A percentile compares a stretch with the other conserved stretches of the same genome.
Conservation (phyloP, 345 rosid species). For the Conringia planisiliqua region DNA sequence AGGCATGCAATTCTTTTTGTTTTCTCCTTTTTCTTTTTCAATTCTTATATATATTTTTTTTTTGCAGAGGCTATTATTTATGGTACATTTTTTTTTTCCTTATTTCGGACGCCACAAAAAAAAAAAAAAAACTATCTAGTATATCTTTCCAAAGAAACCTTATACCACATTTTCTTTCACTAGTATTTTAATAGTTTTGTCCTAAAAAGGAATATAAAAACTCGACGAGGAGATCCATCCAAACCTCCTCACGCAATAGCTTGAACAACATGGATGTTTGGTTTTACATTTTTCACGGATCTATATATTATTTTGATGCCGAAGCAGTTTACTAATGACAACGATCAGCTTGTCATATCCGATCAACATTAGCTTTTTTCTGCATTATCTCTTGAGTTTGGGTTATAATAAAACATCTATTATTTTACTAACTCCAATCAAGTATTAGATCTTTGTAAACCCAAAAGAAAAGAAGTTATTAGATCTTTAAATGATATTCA, state of each 20-base stretch:
- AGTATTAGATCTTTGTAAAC: neutral
- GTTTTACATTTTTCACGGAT: neutral
- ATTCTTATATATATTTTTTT: neutral
- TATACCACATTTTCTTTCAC: neutral
- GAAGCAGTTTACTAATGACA: neutral
- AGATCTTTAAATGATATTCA: no score
- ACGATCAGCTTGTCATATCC: neutral
- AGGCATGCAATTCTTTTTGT: constrained; percentile 40
- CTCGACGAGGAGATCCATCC: neutral
- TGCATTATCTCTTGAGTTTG: neutral
- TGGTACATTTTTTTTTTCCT: neutral
- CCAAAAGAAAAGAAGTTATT: no score
- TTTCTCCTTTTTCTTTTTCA: constrained; percentile 19
- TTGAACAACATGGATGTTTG: neutral
- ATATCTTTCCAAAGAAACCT: neutral
- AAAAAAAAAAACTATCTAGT: neutral
- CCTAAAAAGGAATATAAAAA: neutral
- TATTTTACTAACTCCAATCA: neutral
- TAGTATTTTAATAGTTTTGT: neutral
- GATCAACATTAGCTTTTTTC: neutral
- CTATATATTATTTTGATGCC: neutral
- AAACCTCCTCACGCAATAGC: neutral
- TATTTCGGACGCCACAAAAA: neutral
- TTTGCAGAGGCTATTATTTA: neutral
- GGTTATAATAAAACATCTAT: neutral